Evolutionary conservation across 2,329 filamentous ascomycete genomes (phyloP).

Genomic region (Fusarium cyanostomum): DNA sequence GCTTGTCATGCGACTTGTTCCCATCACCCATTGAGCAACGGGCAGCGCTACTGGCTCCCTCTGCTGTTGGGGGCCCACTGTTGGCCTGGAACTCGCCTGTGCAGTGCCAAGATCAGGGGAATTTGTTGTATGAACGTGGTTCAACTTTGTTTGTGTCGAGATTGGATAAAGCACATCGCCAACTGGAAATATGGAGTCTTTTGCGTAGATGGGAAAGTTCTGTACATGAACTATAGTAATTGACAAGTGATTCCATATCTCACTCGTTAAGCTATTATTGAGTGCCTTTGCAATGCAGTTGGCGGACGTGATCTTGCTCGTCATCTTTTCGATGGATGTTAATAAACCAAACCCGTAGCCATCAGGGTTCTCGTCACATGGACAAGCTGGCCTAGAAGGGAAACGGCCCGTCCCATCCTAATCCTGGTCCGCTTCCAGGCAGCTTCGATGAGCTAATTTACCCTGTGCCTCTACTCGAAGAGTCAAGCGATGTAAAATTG

Average conservation of each 20-base stretch:
- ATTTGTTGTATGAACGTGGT: constrained; percentile 41
- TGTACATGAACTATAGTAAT: constrained; percentile 54
- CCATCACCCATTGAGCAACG: constrained; percentile 26
- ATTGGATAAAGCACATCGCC: constrained; percentile 48
- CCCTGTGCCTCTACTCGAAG: background rate
- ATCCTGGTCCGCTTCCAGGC: background rate
- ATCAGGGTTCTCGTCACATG: constrained; percentile 22
- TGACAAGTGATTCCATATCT: constrained; percentile 46
- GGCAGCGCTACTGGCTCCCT: constrained; percentile 31
- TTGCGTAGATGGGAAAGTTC: constrained; percentile 54
- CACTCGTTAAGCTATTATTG: background rate
- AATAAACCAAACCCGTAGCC: background rate
- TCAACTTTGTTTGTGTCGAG: constrained; percentile 42
- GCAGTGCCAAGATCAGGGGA: constrained; percentile 32
- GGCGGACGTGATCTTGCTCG: background rate
- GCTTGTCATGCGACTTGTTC: constrained; percentile 39
- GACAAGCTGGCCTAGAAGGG: constrained; percentile 4
- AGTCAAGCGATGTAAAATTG: too few relatives aligned
- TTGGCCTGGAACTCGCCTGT: constrained; percentile 31
- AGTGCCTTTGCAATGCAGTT: background rate
- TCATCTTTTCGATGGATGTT: background rate
- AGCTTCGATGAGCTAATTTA: background rate
- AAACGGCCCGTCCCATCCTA: background rate
- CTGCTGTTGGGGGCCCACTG: constrained; percentile 7
- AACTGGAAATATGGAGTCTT: constrained; percentile 50